Percentiles rank a stretch among this genome's conserved stretches.
Conservation (phyloP, 2,329 filamentous ascomycete genomes). For the Chalaropsis ovoidea region DNA sequence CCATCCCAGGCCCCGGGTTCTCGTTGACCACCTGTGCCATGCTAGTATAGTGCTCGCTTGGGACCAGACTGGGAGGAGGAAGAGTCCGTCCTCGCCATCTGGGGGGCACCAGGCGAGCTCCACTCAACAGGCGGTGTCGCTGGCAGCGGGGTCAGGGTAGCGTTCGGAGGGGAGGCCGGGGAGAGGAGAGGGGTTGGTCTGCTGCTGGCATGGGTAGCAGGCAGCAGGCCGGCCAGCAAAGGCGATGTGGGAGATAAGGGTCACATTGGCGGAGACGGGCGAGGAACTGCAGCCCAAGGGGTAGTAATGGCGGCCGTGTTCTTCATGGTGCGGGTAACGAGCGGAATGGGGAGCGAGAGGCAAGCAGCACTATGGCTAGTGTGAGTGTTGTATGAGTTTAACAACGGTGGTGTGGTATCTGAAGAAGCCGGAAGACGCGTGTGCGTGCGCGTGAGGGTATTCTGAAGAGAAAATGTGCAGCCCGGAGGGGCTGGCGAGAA, state of each 20-base stretch:
- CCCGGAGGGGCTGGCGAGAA: neutral
- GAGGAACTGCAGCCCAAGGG: neutral
- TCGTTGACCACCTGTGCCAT: slow-evolving; percentile 11
- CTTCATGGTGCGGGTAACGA: slow-evolving; percentile 11
- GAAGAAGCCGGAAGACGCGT: neutral
- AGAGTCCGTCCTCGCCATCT: slow-evolving; percentile 9
- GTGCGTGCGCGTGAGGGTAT: neutral
- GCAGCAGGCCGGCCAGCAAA: neutral
- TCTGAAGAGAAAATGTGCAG: slow-evolving; percentile 5
- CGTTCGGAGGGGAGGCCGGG: neutral
- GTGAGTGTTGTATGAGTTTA: neutral
- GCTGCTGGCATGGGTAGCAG: neutral
- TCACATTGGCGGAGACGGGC: slow-evolving; percentile 1
- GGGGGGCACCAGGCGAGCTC: slow-evolving; percentile 22
- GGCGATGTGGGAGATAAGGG: neutral
- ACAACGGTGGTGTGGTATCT: neutral
- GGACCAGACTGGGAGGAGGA: slow-evolving; percentile 18
- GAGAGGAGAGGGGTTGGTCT: neutral
- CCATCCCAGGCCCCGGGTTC: slow-evolving; percentile 18
- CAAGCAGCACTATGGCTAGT: neutral
- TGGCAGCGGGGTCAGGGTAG: slow-evolving; percentile 1
- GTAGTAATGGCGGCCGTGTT: slow-evolving; percentile 1
- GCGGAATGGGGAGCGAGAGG: slow-evolving; percentile 11
- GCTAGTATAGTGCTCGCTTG: slow-evolving; percentile 12
- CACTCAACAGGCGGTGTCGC: slow-evolving; percentile 7